phyloP scores from a whole-genome alignment of 2,329 filamentous ascomycete species.

The Colletotrichum tamarilloi region DNA sequence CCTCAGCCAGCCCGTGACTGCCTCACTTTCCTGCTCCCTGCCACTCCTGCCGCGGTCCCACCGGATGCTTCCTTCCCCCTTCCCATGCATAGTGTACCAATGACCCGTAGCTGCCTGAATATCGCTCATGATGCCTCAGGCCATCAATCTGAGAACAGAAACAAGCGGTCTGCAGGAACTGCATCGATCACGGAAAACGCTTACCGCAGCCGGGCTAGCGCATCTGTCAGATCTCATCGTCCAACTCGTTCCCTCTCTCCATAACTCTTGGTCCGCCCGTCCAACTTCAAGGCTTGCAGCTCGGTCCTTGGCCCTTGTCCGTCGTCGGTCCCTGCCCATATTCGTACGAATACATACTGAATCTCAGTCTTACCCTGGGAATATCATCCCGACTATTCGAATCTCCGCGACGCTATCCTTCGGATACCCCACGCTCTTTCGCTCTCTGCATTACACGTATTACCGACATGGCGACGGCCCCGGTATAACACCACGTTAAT shows the following conservation, averaged over 20 bases:
- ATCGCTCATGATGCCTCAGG: background rate
- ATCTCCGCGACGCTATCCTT: slow-evolving; percentile 20
- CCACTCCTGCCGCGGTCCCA: too few relatives aligned
- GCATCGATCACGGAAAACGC: slow-evolving; percentile 8
- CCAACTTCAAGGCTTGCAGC: background rate
- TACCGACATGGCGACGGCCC: too few relatives aligned
- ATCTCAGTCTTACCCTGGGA: slow-evolving; percentile 17
- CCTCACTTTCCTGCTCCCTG: background rate
- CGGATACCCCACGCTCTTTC: slow-evolving; percentile 5
- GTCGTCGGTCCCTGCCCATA: background rate
- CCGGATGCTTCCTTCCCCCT: too few relatives aligned
- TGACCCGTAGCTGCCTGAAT: background rate
- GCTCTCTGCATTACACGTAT: background rate
- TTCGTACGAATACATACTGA: background rate
- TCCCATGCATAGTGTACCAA: too few relatives aligned
- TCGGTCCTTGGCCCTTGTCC: background rate
- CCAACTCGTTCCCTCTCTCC: slow-evolving; percentile 10
- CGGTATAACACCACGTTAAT: background rate
- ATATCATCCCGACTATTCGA: background rate
- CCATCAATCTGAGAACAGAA: background rate
- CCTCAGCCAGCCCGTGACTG: too few relatives aligned
- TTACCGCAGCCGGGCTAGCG: slow-evolving; percentile 15
- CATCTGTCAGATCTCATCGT: slow-evolving; percentile 36
- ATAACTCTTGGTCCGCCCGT: background rate
- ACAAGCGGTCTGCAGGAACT: slow-evolving; percentile 33